Evolutionary conservation across 139 green algal species (phyloP), one percentile per base, ranked within the genome.

Genomic region (Astrephomene gubernaculifera): DNA sequence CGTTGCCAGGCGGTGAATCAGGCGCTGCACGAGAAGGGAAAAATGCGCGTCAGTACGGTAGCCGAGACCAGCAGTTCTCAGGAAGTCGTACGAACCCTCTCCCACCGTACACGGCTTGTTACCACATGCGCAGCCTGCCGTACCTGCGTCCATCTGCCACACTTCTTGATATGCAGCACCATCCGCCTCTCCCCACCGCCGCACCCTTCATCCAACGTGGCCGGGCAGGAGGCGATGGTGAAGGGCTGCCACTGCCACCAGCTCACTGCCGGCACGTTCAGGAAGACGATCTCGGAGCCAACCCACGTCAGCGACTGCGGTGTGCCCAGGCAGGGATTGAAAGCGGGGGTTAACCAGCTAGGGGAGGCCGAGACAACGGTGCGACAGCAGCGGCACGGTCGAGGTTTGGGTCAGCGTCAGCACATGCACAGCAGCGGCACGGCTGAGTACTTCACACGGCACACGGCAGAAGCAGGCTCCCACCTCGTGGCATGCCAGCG

Each of bases 211-310:
- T n/a, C 31, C 14, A 19, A n/a, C n/a, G n/a, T n/a, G n/a, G n/a
- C 71, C 4, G 71, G 45, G 29, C 45, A 80, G 7, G 45, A n/a
- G 76, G 78, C 78, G 54, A 84, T 21, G 24, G 78, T 84, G 43
- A 84, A 84, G 60, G 78, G 78, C 61, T 84, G 78, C 78, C 78
- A 84, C 43, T 84, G 78, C 78, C 61, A 75, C 78, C 78, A 84
- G 61, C 61, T 75, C n/a, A 84, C 33, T 36, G 49, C 43, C 4
- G 78, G 78, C 17, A 44, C 63, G 43, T 84, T 74, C 43, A 84
- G 61, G 78, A 84, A 84, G 1, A 84, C 63, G 17, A 67, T 84
- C 41, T 84, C 78, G 1, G 29, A 22, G n/a, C 78, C 78, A 8
- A 38, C 44, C 61, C 61, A 84, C 61, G 17, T 64, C 17, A 84